A percentile compares a stretch with the other conserved stretches of the same genome.
These are phyloP conservation scores for Diaporthe sp. DNA, from an alignment of 2,329 filamentous ascomycete genomes.

Conservation along the genomic window DNA sequence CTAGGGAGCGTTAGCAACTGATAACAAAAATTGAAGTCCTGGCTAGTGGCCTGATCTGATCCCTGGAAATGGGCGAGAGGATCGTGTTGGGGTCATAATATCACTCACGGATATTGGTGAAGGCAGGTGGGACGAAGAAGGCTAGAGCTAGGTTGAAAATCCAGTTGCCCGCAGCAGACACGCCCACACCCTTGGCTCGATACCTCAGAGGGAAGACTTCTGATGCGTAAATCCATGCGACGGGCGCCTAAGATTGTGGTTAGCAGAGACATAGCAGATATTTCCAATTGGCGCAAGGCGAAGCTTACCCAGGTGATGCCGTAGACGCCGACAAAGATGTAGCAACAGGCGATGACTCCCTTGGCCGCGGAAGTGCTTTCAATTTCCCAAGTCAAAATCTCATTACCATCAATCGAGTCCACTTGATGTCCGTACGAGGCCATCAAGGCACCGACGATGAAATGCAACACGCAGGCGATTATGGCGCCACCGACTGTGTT, in stretches of 20 bases:
- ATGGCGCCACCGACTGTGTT: conserved; percentile 57
- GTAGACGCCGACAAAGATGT: conserved; percentile 58
- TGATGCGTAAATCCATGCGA: conserved; percentile 51
- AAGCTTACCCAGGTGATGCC: conserved; percentile 50
- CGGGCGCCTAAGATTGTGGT: conserved; percentile 42
- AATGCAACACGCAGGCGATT: conserved; percentile 61
- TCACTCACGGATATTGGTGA: conserved; percentile 54
- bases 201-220: conserved; percentile 60
- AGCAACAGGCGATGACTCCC: conserved; percentile 63
- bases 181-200: conserved; percentile 66
- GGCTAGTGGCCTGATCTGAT: neutral
- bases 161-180: conserved; percentile 66
- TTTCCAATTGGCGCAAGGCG: neutral
- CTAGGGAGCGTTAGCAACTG: neutral
- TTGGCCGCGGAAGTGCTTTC: conserved; percentile 58
- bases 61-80: no score
- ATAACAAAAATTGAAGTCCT: neutral
- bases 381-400: conserved; percentile 61
- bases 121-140: conserved; percentile 61
- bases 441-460: conserved; percentile 64
- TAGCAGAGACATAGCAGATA: neutral
- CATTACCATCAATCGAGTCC: conserved; percentile 58
- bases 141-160: conserved; percentile 64
- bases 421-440: conserved; percentile 61
- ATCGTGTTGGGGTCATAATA: neutral